Evolutionary conservation across 176 grass and related monocot species (phyloP).

Genomic region (Canna indica): DNA sequence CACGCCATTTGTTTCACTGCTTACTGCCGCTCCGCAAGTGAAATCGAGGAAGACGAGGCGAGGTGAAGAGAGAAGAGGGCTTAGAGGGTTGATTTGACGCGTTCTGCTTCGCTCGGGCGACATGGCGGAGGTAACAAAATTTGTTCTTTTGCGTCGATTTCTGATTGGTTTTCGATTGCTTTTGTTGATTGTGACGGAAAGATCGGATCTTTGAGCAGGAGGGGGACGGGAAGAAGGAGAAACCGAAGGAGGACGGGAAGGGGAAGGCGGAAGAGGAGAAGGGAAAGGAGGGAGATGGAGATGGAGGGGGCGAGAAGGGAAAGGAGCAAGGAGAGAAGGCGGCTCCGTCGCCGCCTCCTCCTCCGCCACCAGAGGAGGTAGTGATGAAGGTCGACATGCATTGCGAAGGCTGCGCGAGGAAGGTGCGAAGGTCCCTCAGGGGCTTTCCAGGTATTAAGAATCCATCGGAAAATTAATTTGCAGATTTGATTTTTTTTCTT

Average conservation of each 20-base stretch:
- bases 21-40: neutral
- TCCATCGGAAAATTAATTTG: neutral
- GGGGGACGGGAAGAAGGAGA: slow-evolving; percentile 1
- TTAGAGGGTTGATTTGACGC: neutral
- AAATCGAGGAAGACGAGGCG: neutral
- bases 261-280: neutral
- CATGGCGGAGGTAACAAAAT: neutral
- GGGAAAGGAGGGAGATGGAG: neutral
- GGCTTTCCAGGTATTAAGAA: slow-evolving; percentile 37
- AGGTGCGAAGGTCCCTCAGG: slow-evolving; percentile 34
- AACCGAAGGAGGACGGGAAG: slow-evolving; percentile 11
- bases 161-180: neutral
- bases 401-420: slow-evolving; percentile 48
- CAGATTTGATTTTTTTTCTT: neutral
- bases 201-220: neutral
- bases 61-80: neutral
- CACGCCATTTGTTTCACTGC: neutral
- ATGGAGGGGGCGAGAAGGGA: slow-evolving; percentile 1
- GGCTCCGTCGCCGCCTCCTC: neutral
- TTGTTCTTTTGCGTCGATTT: neutral
- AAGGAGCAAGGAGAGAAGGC: neutral
- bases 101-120: neutral
- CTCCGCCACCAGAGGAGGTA: slow-evolving; percentile 37
- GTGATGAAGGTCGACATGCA: slow-evolving; percentile 54
- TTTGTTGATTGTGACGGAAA: neutral